Conservation (phyloP, 176 grass and related monocot species). For the Thinopyrum elongatum region DNA sequence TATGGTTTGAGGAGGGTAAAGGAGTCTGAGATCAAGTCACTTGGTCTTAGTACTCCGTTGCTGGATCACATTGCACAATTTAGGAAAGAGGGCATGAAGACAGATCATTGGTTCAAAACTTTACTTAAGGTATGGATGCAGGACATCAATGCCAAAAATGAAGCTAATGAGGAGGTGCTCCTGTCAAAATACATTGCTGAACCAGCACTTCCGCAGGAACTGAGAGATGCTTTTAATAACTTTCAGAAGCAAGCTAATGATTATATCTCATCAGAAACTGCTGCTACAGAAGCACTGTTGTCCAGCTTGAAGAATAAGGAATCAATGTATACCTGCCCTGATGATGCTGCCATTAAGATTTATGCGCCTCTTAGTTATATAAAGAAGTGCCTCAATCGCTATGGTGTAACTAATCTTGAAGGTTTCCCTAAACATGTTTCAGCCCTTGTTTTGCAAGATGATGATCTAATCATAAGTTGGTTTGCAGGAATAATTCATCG, state of each 20-base stretch:
- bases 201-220: conserved; percentile 70
- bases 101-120: conserved; percentile 96
- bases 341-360: conserved; percentile 47
- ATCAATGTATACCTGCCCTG: conserved; percentile 31
- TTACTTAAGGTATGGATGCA: conserved; percentile 92
- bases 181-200: conserved; percentile 90
- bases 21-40: conserved; percentile 93
- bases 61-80: conserved; percentile 82
- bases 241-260: conserved; percentile 77
- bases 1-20: conserved; percentile 89
- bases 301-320: conserved; percentile 40
- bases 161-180: conserved; percentile 63
- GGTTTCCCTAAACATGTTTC: conserved; percentile 81
- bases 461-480: conserved; percentile 88
- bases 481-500: conserved; percentile 81
- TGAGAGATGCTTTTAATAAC: conserved; percentile 74
- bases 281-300: conserved; percentile 50
- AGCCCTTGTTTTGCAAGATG: conserved; percentile 83
- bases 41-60: conserved; percentile 78
- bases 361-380: conserved; percentile 67
- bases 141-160: conserved; percentile 65
- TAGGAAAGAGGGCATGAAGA: conserved; percentile 94
- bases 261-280: conserved; percentile 68
- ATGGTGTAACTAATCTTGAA: conserved; percentile 77
- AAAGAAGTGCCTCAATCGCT: conserved; percentile 66